Evolutionary conservation across 371 early-diverging fungal genomes (phyloP), one percentile per base, ranked within the genome.

Genomic region (Zopfochytrium polystomum): DNA sequence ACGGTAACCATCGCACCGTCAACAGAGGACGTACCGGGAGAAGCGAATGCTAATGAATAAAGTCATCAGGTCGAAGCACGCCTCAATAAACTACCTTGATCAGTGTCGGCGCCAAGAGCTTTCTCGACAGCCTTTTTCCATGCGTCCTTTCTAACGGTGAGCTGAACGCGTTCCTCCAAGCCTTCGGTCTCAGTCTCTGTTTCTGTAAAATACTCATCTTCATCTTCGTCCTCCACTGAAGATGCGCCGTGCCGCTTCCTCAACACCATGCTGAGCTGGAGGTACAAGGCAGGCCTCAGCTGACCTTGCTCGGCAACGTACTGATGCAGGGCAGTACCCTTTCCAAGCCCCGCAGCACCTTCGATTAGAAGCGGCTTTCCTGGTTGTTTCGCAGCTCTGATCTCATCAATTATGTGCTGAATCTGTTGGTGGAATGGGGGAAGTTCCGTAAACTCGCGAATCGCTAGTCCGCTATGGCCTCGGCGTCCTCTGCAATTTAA

Each of bases 331-430:
- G 69, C 63, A 2, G 66, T 48, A 1, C 61, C 73, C 49, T 72
- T 72, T 35, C 69, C 73, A 18, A 72, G 60, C 0, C 73, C 73
- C 6, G 66, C 64, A 1, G 66, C 62, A 7, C 73, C 73, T 35
- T 72, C 73, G 20, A 72, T 50, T 33, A 72, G 58, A 9, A 72
- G 45, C 22, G 63, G 69, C 15, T 51, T 49, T 18, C 58, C 55
- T 0, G 49, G 58, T 34, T 34, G 29, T 48, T 66, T 69, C 15
- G 60, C 55, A 3, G 54, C 15, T 23, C 32, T 31, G 38, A 72
- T 50, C 47, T 68, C 66, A 11, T 23, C 11, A n/a, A 67, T 55
- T 29, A 72, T 66, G 49, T 72, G 63, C 3, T 52, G 43, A 44
- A 58, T 65, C 55, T 72, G 73, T 3, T 59, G 60, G 27, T 44